phyloP scores from a whole-genome alignment of 2,329 filamentous ascomycete species.

The Aspergillus intermedius region DNA sequence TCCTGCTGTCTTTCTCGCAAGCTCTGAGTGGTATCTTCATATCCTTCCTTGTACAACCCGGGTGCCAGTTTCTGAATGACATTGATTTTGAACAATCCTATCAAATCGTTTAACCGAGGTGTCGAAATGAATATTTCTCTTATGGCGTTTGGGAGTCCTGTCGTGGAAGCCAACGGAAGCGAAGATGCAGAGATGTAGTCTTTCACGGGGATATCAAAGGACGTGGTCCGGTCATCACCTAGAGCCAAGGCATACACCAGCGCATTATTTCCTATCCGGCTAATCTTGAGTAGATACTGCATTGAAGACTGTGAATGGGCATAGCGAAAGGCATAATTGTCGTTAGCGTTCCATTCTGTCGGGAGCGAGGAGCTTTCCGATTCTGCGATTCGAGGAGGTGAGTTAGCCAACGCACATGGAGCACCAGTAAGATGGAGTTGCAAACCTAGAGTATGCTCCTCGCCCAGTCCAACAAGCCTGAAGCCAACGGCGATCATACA shows the following conservation, averaged over 20 bases:
- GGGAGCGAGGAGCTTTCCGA: constrained; percentile 51
- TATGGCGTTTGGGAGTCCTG: constrained; percentile 28
- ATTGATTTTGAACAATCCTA: constrained; percentile 64
- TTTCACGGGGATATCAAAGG: constrained; percentile 65
- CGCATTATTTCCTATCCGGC: constrained; percentile 74
- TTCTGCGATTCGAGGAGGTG: constrained; percentile 13
- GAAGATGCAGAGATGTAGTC: constrained; percentile 66
- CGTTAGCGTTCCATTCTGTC: constrained; percentile 69
- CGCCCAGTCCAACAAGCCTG: constrained; percentile 71
- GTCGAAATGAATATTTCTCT: constrained; percentile 66
- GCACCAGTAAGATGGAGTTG: background rate
- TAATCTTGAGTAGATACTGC: constrained; percentile 75
- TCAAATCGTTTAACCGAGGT: constrained; percentile 62
- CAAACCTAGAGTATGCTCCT: constrained; percentile 67
- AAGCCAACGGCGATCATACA: constrained; percentile 77
- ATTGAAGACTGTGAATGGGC: constrained; percentile 78
- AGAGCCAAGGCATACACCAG: constrained; percentile 73
- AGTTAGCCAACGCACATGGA: background rate
- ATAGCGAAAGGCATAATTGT: constrained; percentile 75
- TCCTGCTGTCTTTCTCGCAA: constrained; percentile 36
- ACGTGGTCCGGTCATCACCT: constrained; percentile 72
- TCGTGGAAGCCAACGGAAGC: constrained; percentile 44
- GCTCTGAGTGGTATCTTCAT: constrained; percentile 51
- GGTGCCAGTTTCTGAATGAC: constrained; percentile 82
- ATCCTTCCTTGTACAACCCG: constrained; percentile 68